These are phyloP conservation scores for Sindora glabra DNA, from an alignment of 306 rosid species.

Conservation along the genomic window DNA sequence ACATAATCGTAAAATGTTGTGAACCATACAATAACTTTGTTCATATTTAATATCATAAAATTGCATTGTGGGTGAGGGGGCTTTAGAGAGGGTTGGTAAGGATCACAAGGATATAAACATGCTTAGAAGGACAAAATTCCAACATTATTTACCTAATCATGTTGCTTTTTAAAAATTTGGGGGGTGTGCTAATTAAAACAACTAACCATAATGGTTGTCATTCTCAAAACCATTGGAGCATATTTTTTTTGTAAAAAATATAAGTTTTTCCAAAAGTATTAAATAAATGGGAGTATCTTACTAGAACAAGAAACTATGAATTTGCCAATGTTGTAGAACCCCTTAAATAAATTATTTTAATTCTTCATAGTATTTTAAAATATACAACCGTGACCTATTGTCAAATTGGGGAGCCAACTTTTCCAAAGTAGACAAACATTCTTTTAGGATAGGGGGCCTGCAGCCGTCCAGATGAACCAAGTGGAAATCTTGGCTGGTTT, in stretches of 20 bases:
- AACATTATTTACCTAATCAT: not conserved
- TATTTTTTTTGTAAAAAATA: conserved; percentile 4
- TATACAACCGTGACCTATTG: conserved; percentile 16
- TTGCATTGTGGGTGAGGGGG: conserved; percentile 1
- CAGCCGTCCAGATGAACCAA: conserved; percentile 29
- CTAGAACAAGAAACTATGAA: conserved; percentile 23
- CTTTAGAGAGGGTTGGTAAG: conserved; percentile 26
- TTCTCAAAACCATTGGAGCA: not conserved
- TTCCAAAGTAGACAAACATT: conserved; percentile 23
- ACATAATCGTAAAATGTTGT: too few relatives aligned
- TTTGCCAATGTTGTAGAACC: not conserved
- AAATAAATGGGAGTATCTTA: conserved; percentile 15
- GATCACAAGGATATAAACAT: conserved; percentile 22
- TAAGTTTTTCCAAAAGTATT: conserved; percentile 8
- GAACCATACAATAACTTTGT: too few relatives aligned
- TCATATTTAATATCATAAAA: too few relatives aligned
- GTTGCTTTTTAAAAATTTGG: not conserved
- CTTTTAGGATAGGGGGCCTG: too few relatives aligned
- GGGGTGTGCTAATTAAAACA: not conserved
- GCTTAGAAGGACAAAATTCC: conserved; percentile 14
- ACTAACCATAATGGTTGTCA: conserved; percentile 5
- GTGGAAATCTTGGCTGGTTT: conserved; percentile 73
- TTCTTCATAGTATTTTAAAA: not conserved
- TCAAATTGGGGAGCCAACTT: conserved; percentile 23
- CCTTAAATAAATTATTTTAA: conserved; percentile 10